Evolutionary conservation across 345 rosid species (phyloP).

Genomic region (Hibiscus mutabilis): DNA sequence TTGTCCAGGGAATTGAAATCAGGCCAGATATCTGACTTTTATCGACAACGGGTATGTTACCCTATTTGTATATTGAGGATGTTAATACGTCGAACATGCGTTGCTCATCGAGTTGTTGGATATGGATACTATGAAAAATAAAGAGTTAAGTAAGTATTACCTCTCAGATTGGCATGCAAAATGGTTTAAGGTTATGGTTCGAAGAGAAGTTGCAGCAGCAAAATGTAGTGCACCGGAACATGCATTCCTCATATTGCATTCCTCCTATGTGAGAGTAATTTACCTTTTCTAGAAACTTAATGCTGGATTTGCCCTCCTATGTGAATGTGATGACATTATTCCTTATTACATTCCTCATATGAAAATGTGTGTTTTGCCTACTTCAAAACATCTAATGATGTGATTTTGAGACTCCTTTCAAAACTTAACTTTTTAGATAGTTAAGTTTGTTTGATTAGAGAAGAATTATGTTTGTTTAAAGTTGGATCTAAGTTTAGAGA

Average conservation of each 20-base stretch:
- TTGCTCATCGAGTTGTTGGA: neutral
- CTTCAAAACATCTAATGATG: neutral
- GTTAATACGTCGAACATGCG: neutral
- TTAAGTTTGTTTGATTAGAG: no score
- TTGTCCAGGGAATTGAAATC: constrained; percentile 51
- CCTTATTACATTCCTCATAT: neutral
- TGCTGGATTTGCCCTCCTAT: neutral
- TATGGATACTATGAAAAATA: neutral
- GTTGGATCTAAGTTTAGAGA: no score
- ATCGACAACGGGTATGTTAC: neutral
- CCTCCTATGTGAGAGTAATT: neutral
- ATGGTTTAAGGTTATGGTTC: neutral
- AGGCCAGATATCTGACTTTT: constrained; percentile 25
- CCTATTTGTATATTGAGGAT: neutral
- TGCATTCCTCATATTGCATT: no score
- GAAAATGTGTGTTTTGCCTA: no score
- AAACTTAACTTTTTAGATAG: no score
- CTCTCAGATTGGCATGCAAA: neutral
- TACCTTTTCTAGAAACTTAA: neutral
- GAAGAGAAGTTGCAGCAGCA: neutral
- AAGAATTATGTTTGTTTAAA: no score
- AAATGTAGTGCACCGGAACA: neutral
- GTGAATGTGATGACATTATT: neutral
- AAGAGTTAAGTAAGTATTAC: neutral
- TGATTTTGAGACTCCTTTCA: no score